Evolutionary conservation across 257 asterid species (phyloP), one percentile per base, ranked within the genome.

Genomic region (Nicotiana benthamiana): DNA sequence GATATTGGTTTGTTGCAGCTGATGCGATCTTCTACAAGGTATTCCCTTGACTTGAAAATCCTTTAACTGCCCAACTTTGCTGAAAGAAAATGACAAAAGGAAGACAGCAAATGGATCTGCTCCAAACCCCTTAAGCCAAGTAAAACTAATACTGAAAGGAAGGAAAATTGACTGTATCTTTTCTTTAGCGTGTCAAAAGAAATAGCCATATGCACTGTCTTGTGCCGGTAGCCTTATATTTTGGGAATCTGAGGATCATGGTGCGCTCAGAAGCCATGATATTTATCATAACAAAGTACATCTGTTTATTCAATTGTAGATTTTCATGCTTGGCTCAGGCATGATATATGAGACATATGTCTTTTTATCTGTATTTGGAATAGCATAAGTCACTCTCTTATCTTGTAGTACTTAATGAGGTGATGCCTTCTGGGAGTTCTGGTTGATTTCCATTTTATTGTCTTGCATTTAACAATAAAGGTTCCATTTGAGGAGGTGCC

Each of bases 401-500:
- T 27, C 24, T 74, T 64, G 32, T 57, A 9, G 8, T 66, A n/a
- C 15, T 48, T 74, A 40, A 34, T 6, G 51, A 8, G 66, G 64
- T 32, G 24, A 43, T 79, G 40, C 60, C 28, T 24, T 51, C 5
- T 51, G 16, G 28, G 16, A 77, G 51, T 82, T 78, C 66, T 80
- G 83, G 40, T 74, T 74, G 61, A 74, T 46, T 74, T 74, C 61
- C 26, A 34, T 74, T 24, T 43, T 24, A 46, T 26, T 48, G 24
- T 24, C 26, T 72, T 72, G 61, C 77, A 53, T 80, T 56, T 67
- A 66, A 61, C 62, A 24, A 81, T 88, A 68, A 85, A 95, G 99
- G 99, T 92, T 75, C 99, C 99, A 72, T 94, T 96, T 88, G 98
- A 94, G 88, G 93, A 89, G 93, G 99, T 96, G 86, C 95, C 95